Conservation (phyloP, 176 grass and related monocot genomes). For the Oryza meyeriana region DNA sequence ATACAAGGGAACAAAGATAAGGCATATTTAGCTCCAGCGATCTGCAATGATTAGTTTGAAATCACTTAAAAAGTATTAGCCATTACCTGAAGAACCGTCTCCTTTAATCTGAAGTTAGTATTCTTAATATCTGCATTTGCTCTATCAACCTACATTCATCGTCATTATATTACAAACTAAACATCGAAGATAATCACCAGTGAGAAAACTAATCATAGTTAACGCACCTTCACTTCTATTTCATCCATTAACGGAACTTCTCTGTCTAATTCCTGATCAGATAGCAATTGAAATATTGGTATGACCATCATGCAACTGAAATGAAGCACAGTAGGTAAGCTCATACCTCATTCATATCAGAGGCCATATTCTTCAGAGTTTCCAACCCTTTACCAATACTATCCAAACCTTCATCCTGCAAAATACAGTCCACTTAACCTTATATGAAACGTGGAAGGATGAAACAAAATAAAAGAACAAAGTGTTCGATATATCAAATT, state of each 20-base stretch:
- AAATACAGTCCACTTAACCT: neutral
- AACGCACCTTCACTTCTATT: constrained; percentile 70
- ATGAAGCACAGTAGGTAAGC: constrained; percentile 25
- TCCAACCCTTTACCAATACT: constrained; percentile 77
- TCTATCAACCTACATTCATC: constrained; percentile 45
- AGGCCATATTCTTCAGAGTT: constrained; percentile 83
- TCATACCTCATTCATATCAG: constrained; percentile 78
- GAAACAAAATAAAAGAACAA: neutral
- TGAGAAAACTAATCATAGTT: neutral
- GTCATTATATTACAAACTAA: constrained; percentile 2
- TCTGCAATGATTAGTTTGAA: constrained; percentile 9
- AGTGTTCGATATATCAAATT: neutral
- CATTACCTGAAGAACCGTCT: constrained; percentile 57
- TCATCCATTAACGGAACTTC: constrained; percentile 88
- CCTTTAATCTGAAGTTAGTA: constrained; percentile 66
- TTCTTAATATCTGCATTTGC: constrained; percentile 65
- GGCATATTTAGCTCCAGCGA: neutral
- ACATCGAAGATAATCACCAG: neutral
- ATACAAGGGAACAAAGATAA: neutral
- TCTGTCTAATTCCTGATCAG: constrained; percentile 71
- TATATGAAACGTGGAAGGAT: neutral
- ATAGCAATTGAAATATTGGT: neutral
- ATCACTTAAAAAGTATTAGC: neutral
- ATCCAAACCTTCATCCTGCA: constrained; percentile 74
- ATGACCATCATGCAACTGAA: constrained; percentile 20